Percentiles rank a stretch among this genome's conserved stretches.
Conservation (phyloP, 495 filamentous ascomycete genomes). For the Lophiotrema nucula region DNA sequence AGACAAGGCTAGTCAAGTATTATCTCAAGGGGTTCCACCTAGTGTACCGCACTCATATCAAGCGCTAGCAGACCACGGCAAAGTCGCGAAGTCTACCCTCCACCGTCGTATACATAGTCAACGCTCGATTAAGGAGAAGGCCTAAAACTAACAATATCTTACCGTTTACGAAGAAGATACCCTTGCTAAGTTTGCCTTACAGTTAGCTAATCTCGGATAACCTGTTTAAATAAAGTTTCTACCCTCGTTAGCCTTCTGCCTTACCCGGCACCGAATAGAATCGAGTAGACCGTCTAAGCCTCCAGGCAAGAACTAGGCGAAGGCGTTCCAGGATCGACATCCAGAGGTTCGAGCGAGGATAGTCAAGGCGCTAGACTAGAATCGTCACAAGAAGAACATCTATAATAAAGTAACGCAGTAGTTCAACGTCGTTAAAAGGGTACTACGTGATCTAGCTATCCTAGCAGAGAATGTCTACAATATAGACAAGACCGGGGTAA, state of each 20-base stretch:
- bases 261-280: conserved; percentile 11
- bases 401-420: conserved; percentile 12
- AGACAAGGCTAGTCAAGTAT: conserved; percentile 10
- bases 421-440: conserved; percentile 21
- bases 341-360: conserved; percentile 29
- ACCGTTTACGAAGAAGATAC: conserved; percentile 35
- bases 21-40: conserved; percentile 6
- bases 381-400: conserved; percentile 37
- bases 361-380: conserved; percentile 36
- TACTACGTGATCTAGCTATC: conserved; percentile 11
- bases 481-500: conserved; percentile 29
- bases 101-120: conserved; percentile 4
- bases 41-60: neutral
- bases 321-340: conserved; percentile 24
- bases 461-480: conserved; percentile 28
- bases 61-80: conserved; percentile 1
- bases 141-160: conserved; percentile 11
- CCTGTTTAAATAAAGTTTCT: conserved; percentile 40
- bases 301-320: conserved; percentile 33
- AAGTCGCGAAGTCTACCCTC: conserved; percentile 9
- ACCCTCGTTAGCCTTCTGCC: conserved; percentile 5
- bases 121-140: conserved; percentile 15
- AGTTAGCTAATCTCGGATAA: conserved; percentile 36
- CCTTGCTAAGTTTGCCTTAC: conserved; percentile 37
- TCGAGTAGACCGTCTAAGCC: conserved; percentile 11